phyloP scores from a whole-genome alignment of 768 basidiomycete species.

The Pleurotus tuoliensis region DNA sequence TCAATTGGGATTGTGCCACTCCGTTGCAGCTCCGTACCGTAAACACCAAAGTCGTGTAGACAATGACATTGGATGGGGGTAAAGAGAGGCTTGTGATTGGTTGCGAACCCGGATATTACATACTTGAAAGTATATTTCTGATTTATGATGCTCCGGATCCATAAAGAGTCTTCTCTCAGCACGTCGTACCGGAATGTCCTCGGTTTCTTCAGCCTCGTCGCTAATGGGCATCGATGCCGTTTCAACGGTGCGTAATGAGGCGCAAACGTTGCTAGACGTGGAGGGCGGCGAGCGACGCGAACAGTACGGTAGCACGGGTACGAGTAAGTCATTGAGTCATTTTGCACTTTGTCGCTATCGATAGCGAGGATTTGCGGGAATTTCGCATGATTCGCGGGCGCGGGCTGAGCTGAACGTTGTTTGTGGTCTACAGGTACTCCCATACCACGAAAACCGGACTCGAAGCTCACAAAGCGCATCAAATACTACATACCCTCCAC shows the following conservation, averaged over 20 bases:
- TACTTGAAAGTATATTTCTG: not conserved
- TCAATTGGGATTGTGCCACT: too few species aligned
- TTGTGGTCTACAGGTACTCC: not conserved
- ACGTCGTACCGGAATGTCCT: constrained; percentile 2
- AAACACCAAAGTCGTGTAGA: too few species aligned
- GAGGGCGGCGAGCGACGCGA: not conserved
- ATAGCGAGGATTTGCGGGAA: not conserved
- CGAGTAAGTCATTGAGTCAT: not conserved
- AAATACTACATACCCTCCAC: constrained; percentile 77
- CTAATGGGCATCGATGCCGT: constrained; percentile 4
- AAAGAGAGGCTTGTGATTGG: not conserved
- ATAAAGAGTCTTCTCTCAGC: not conserved
- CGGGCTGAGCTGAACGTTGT: not conserved
- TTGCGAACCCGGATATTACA: not conserved
- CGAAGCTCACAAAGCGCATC: constrained; percentile 42
- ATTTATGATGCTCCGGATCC: not conserved
- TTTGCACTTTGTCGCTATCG: not conserved
- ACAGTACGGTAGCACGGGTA: not conserved
- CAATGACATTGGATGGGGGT: too few species aligned
- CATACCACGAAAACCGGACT: constrained; percentile 13
- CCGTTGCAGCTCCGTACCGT: too few species aligned
- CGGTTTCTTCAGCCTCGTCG: constrained; percentile 1
- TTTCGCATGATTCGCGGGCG: not conserved
- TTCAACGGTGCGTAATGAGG: not conserved
- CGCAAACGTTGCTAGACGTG: not conserved